Evolutionary conservation across 257 asterid species (phyloP), one percentile per base, ranked within the genome.

Genomic region (Rhazya stricta): DNA sequence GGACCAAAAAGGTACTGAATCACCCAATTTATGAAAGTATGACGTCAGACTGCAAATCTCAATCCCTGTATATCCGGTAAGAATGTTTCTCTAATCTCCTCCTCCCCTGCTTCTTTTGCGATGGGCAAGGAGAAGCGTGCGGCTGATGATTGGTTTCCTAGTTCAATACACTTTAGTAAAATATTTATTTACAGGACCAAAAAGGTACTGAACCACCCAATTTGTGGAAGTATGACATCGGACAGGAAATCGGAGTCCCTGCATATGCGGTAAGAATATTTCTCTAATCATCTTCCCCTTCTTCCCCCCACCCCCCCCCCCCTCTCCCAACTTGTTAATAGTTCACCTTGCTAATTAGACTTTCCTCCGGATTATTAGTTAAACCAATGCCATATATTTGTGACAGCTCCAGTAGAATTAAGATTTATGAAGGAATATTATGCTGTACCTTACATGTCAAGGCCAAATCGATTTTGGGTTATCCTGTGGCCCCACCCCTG

Each of bases 181-280:
- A 9, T 25, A 42, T 21, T 42, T n/a, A 15, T 77, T 81, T 78
- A 71, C 89, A 91, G 97, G 91, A 79, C 71, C 32, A 71, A 53
- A 76, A 80, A 73, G 67, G 60, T 43, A 15, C 81, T 73, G 50
- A 79, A 69, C 53, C 82, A 72, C 61, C 79, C 91, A 65, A 39
- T 78, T 50, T 78, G 85, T 76, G 77, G 58, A 57, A 81, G 80
- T 75, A 77, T 79, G 69, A 81, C 77, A 27, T 69, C 50, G 48
- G 84, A 75, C 39, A 79, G 62, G 45, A 83, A 82, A 77, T 65
- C 79, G 21, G 87, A 51, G 80, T 69, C 80, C 34, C 69, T 77
- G 72, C 76, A 74, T 37, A 66, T 79, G 77, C 78, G 74, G 97
- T 88, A 84, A 83, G 88, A 75, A 63, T 58, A 56, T 75, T 54